These are phyloP conservation scores for Drechmeria coniospora DNA, from an alignment of 2,329 filamentous ascomycete genomes.

Conservation along the genomic window DNA sequence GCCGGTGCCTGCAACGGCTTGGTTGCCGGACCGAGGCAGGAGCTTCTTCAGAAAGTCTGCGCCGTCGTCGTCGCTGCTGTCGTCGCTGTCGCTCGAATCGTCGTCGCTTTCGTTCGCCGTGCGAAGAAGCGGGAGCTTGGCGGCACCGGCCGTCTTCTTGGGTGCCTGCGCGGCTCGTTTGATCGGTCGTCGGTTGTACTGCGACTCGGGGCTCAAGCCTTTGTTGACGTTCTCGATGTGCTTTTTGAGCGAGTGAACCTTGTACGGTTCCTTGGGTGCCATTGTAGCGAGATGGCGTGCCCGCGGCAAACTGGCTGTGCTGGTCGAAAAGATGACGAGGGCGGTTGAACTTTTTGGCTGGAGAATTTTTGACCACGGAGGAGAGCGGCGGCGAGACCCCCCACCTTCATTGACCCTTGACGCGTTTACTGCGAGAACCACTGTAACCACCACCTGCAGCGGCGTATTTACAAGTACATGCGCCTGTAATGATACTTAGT, in stretches of 20 bases:
- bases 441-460: too few relatives aligned
- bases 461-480: too few relatives aligned
- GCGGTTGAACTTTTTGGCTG: conserved; percentile 5
- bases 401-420: too few relatives aligned
- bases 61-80: conserved; percentile 17
- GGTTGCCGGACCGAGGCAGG: conserved; percentile 5
- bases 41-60: conserved; percentile 19
- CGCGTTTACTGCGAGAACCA: too few relatives aligned
- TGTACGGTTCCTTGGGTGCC: conserved; percentile 20
- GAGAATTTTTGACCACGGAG: conserved; percentile 5
- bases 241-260: conserved; percentile 21
- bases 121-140: conserved; percentile 14
- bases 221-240: conserved; percentile 23
- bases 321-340: conserved; percentile 9
- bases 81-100: conserved; percentile 18
- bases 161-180: conserved; percentile 11
- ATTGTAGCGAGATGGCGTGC: conserved; percentile 12
- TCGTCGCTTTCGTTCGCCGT: conserved; percentile 14
- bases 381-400: too few relatives aligned
- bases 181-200: conserved; percentile 16
- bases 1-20: conserved; percentile 5
- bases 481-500: too few relatives aligned
- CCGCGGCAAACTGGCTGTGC: conserved; percentile 6
- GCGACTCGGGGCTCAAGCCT: conserved; percentile 16
- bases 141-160: conserved; percentile 14